phyloP scores from a whole-genome alignment of 305 asterid species.

The Plantago coronopus region DNA sequence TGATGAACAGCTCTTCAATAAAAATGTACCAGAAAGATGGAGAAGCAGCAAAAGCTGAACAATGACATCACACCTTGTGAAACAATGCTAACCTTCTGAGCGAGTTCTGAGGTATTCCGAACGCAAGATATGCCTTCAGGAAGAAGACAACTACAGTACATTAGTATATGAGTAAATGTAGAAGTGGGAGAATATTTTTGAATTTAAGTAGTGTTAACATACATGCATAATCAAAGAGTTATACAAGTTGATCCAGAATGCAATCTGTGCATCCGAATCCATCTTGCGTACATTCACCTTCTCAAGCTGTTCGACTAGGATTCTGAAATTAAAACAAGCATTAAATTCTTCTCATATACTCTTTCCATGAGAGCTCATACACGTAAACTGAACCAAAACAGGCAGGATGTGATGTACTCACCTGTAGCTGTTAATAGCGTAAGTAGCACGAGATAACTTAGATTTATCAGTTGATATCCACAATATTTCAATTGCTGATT shows the following conservation, averaged over 20 bases:
- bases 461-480: conserved; percentile 47
- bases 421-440: conserved; percentile 56
- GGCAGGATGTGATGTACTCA: conserved; percentile 1
- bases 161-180: conserved; percentile 14
- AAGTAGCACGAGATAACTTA: conserved; percentile 49
- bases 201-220: conserved; percentile 11
- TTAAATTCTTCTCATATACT: background rate
- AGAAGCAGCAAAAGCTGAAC: background rate
- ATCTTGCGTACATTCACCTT: conserved; percentile 38
- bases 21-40: too few species aligned
- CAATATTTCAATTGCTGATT: conserved; percentile 42
- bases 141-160: conserved; percentile 14
- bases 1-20: conserved; percentile 1
- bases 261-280: conserved; percentile 40
- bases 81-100: conserved; percentile 61
- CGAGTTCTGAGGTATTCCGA: conserved; percentile 61
- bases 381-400: background rate
- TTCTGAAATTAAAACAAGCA: conserved; percentile 27
- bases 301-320: conserved; percentile 57
- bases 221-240: conserved; percentile 66
- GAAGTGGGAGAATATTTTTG: background rate
- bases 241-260: conserved; percentile 66
- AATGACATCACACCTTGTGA: conserved; percentile 51
- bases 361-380: background rate
- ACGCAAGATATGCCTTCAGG: conserved; percentile 50